Conservation (phyloP, 2,329 filamentous ascomycete genomes). For the Trichoderma sp. region DNA sequence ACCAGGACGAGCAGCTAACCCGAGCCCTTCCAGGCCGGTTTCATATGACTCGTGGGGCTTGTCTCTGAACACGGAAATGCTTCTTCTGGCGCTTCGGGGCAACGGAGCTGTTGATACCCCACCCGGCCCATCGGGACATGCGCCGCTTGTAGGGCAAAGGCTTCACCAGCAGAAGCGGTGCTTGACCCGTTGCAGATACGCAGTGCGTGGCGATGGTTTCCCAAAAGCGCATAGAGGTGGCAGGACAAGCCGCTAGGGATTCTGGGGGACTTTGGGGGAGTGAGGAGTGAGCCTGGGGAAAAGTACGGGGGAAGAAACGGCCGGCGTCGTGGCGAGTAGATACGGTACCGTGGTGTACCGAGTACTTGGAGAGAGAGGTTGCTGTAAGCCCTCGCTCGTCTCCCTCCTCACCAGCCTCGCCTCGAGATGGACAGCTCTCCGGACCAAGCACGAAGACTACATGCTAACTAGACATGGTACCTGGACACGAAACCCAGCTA, state of each 20-base stretch:
- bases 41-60: constrained; percentile 4
- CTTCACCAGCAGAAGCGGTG: neutral
- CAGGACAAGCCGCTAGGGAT: constrained; percentile 9
- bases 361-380: neutral
- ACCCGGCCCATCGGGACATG: constrained; percentile 20
- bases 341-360: neutral
- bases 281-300: constrained; percentile 4
- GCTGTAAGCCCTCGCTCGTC: neutral
- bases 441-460: neutral
- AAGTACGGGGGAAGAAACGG: neutral
- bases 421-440: neutral
- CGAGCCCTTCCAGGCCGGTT: neutral
- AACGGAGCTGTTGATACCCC: constrained; percentile 20
- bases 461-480: neutral
- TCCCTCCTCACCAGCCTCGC: neutral
- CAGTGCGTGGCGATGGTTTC: constrained; percentile 2
- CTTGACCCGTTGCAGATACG: neutral
- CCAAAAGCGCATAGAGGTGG: constrained; percentile 3
- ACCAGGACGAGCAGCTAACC: neutral
- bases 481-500: neutral
- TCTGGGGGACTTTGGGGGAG: neutral
- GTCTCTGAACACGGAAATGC: neutral
- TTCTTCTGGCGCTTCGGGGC: constrained; percentile 17
- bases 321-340: neutral
- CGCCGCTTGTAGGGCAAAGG: constrained; percentile 10